phyloP scores from a whole-genome alignment of 208 protist species.

The Leishmania lainsoni region DNA sequence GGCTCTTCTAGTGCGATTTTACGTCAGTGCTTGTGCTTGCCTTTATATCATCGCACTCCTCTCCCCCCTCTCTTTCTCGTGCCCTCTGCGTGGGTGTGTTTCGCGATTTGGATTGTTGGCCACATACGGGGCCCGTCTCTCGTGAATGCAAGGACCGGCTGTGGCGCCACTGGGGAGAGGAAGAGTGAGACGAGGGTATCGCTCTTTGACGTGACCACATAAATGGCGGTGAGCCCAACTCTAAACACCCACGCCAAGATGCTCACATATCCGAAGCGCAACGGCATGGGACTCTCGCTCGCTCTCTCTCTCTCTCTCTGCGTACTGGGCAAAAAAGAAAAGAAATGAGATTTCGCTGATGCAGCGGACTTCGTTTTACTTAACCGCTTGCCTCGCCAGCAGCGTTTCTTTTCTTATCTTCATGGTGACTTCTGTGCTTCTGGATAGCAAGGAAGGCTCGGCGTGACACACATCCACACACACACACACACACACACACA shows the following conservation, averaged over 20 bases:
- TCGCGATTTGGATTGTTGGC: not conserved
- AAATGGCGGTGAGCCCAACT: not conserved
- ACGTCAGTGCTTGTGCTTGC: not conserved
- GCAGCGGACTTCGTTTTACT: not conserved
- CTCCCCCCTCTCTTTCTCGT: not conserved
- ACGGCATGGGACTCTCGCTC: no score
- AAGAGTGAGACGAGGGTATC: not conserved
- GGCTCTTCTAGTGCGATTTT: no score
- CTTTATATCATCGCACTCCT: not conserved
- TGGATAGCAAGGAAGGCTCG: not conserved
- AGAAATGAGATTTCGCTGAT: not conserved
- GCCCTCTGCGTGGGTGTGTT: not conserved
- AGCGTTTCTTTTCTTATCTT: not conserved
- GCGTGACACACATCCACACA: not conserved
- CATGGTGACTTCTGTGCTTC: not conserved
- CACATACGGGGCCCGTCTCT: not conserved
- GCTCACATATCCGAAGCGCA: not conserved
- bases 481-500: no score
- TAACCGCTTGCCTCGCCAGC: not conserved
- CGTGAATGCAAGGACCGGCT: not conserved
- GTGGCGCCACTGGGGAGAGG: not conserved
- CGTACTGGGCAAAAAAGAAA: no score
- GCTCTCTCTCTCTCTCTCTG: no score
- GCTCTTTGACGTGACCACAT: not conserved
- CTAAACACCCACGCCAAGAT: not conserved